Conservation (phyloP, 805 yeast genomes). For the Danielozyma ontarioensis region DNA sequence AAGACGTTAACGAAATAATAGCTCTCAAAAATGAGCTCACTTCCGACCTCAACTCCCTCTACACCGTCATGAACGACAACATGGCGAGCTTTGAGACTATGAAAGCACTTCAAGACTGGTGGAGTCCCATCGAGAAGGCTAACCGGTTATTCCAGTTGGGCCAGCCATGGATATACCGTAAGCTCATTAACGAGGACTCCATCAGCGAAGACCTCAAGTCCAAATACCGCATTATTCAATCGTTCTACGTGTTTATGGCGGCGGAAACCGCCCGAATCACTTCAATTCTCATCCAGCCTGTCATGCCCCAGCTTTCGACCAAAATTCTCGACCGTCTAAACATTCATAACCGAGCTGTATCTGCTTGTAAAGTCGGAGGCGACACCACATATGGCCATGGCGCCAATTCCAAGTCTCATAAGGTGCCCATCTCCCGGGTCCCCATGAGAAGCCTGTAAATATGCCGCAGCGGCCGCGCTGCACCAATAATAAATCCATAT, state of each 20-base stretch:
- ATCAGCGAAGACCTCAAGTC: conserved; percentile 13
- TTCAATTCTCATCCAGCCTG: conserved; percentile 63
- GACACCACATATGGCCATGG: conserved; percentile 59
- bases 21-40: conserved; percentile 2
- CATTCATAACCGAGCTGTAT: conserved; percentile 45
- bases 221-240: conserved; percentile 20
- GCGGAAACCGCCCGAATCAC: conserved; percentile 67
- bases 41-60: conserved; percentile 6
- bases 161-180: conserved; percentile 69
- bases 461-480: too few species aligned
- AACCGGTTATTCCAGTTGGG: conserved; percentile 63
- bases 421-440: conserved; percentile 35
- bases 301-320: conserved; percentile 62
- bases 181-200: conserved; percentile 12
- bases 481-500: not conserved
- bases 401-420: conserved; percentile 45
- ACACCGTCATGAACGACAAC: conserved; percentile 33
- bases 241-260: conserved; percentile 55
- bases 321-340: conserved; percentile 58
- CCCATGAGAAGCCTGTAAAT: not conserved
- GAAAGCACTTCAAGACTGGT: conserved; percentile 51
- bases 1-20: not conserved
- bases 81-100: conserved; percentile 48
- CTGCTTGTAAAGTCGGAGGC: conserved; percentile 46
- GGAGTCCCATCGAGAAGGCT: conserved; percentile 54